These are phyloP conservation scores for Ascochyta lentis DNA, from an alignment of 2,329 filamentous ascomycete species.

Conservation along the genomic window DNA sequence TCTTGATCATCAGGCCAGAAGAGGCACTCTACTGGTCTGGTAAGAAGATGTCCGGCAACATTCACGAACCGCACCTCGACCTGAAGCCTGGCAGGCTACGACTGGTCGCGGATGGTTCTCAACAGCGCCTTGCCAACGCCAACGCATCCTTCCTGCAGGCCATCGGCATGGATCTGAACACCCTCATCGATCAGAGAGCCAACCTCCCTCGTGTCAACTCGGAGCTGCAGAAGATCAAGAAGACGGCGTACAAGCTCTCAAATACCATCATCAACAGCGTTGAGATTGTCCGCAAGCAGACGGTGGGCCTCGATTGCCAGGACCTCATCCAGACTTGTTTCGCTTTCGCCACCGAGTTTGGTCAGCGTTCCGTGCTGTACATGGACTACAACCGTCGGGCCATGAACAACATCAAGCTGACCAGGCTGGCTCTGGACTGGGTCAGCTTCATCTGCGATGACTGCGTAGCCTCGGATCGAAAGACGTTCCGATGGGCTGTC, in stretches of 20 bases:
- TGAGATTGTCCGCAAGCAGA: constrained; percentile 87
- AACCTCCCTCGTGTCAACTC: constrained; percentile 92
- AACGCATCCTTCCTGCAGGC: constrained; percentile 76
- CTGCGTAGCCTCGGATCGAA: constrained; percentile 89
- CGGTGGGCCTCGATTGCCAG: constrained; percentile 82
- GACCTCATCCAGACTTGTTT: constrained; percentile 98
- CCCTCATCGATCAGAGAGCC: constrained; percentile 89
- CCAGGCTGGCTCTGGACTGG: constrained; percentile 93
- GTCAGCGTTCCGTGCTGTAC: constrained; percentile 89
- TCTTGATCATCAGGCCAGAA: constrained; percentile 85
- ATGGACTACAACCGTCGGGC: constrained; percentile 95
- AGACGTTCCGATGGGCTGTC: constrained; percentile 97
- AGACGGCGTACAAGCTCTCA: constrained; percentile 93
- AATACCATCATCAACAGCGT: constrained; percentile 99
- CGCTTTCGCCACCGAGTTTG: constrained; percentile 98
- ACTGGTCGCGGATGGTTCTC: constrained; percentile 86
- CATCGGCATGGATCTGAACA: constrained; percentile 84
- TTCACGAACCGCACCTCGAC: constrained; percentile 81
- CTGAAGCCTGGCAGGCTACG: constrained; percentile 86
- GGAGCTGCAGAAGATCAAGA: constrained; percentile 91
- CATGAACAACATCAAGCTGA: constrained; percentile 96
- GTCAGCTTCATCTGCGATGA: constrained; percentile 98
- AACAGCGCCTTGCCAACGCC: constrained; percentile 78
- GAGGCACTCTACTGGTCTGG: constrained; percentile 82
- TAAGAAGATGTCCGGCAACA: constrained; percentile 71